These are phyloP conservation scores for Garcia nutans DNA, from an alignment of 345 rosid species.

Conservation along the genomic window DNA sequence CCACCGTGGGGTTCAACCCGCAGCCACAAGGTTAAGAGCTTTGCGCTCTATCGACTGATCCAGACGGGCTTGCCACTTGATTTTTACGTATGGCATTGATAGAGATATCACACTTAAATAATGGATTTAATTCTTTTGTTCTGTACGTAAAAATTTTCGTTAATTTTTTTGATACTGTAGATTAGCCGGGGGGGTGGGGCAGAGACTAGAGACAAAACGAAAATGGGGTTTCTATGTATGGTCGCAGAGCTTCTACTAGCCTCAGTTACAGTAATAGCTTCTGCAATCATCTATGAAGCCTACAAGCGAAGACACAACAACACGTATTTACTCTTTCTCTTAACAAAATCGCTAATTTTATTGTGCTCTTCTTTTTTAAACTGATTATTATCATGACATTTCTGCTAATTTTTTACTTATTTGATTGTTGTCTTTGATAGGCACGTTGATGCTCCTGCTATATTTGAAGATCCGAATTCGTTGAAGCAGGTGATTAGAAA, in stretches of 20 bases:
- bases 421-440: constrained; percentile 32
- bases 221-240: constrained; percentile 50
- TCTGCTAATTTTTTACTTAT: neutral
- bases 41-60: constrained; percentile 28
- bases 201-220: neutral
- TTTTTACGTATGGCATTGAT: too few relatives aligned
- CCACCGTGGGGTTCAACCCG: constrained; percentile 55
- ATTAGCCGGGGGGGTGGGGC: neutral
- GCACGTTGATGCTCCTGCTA: constrained; percentile 52
- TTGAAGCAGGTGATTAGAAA: constrained; percentile 51
- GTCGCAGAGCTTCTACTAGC: constrained; percentile 38
- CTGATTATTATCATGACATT: too few relatives aligned
- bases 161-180: too few relatives aligned
- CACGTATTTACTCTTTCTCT: constrained; percentile 35
- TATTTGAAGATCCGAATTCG: constrained; percentile 81
- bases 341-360: neutral
- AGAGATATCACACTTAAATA: too few relatives aligned
- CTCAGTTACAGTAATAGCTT: constrained; percentile 25
- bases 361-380: too few relatives aligned
- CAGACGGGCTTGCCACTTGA: neutral
- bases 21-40: constrained; percentile 60
- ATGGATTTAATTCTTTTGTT: neutral
- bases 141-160: neutral
- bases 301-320: constrained; percentile 62
- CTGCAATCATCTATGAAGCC: constrained; percentile 52